phyloP scores from a whole-genome alignment of 441 rosid genomes.

The Brassica hybrid region DNA sequence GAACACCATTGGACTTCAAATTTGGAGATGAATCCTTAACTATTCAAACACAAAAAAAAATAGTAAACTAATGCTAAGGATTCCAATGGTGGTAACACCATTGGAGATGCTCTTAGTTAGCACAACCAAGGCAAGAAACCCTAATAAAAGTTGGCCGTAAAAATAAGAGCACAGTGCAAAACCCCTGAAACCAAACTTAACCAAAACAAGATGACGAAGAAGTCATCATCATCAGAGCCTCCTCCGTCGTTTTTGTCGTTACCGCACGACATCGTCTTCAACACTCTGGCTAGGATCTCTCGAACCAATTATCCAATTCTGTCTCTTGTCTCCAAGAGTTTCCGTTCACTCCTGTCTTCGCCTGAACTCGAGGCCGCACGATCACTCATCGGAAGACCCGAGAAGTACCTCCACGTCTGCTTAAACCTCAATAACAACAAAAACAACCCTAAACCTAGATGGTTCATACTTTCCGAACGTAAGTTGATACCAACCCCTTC shows the following conservation, averaged over 20 bases:
- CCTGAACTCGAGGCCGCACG: not conserved
- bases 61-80: no score
- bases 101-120: no score
- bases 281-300: not conserved
- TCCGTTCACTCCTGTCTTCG: not conserved
- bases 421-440: not conserved
- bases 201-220: constrained; percentile 41
- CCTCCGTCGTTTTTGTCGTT: not conserved
- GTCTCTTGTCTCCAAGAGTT: not conserved
- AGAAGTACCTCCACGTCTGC: not conserved
- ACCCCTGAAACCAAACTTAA: no score
- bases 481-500: not conserved
- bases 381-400: not conserved
- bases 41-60: no score
- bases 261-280: not conserved
- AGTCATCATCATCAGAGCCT: not conserved
- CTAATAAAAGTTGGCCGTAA: no score
- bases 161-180: no score
- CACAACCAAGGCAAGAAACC: no score
- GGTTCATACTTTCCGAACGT: not conserved
- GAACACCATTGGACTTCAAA: no score
- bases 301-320: not conserved
- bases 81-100: no score
- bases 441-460: not conserved
- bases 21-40: no score